Percentiles rank a stretch among this genome's conserved stretches.
These are phyloP conservation scores for Cryptococcus sp. DNA, from an alignment of 1,284 basidiomycete genomes.

Conservation along the genomic window DNA sequence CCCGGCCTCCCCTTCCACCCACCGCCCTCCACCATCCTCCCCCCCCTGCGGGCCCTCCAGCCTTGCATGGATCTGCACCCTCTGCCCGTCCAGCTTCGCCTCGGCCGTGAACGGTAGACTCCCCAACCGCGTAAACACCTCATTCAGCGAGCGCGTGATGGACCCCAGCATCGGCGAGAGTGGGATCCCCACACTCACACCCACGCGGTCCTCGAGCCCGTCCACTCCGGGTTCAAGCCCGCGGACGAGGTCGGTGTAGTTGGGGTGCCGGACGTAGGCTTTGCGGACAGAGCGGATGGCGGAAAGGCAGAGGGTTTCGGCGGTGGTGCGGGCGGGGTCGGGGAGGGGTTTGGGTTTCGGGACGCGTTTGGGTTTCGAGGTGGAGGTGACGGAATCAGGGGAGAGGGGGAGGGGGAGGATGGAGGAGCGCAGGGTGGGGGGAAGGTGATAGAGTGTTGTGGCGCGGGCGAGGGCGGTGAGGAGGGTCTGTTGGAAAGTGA, in stretches of 20 bases:
- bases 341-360: slow-evolving; percentile 49
- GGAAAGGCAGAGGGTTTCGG: slow-evolving; percentile 54
- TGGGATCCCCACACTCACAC: slow-evolving; percentile 64
- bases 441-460: slow-evolving; percentile 59
- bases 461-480: slow-evolving; percentile 78
- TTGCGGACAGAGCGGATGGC: slow-evolving; percentile 68
- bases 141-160: slow-evolving; percentile 72
- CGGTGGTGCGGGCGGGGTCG: slow-evolving; percentile 53
- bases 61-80: slow-evolving; percentile 76
- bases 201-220: slow-evolving; percentile 62
- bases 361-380: slow-evolving; percentile 46
- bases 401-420: slow-evolving; percentile 49
- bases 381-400: slow-evolving; percentile 17
- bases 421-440: slow-evolving; percentile 46
- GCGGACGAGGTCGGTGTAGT: slow-evolving; percentile 72
- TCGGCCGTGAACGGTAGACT: slow-evolving; percentile 71
- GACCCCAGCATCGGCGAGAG: slow-evolving; percentile 54
- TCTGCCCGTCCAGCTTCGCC: slow-evolving; percentile 80
- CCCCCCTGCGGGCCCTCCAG: slow-evolving; percentile 43
- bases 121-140: slow-evolving; percentile 71
- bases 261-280: slow-evolving; percentile 83
- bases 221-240: slow-evolving; percentile 63
- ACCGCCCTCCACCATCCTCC: slow-evolving; percentile 45
- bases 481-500: slow-evolving; percentile 55
- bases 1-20: slow-evolving; percentile 51